Conservation (phyloP, 2,329 filamentous ascomycete species). For the Trichoderma sp. region DNA sequence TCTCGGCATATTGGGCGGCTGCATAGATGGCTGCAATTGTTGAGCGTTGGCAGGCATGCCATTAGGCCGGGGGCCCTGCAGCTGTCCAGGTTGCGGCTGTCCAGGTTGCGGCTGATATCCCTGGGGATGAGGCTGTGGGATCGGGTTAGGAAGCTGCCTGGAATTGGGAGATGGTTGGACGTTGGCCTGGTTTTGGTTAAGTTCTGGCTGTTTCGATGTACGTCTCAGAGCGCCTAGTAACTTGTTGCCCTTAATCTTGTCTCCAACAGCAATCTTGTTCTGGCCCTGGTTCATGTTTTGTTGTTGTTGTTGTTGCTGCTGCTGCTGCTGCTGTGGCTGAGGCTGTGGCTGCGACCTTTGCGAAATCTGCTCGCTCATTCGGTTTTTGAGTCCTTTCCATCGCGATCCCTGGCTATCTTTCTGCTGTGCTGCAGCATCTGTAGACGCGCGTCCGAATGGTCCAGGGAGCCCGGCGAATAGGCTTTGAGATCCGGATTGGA, state of each 20-base stretch:
- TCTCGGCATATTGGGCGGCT: background rate
- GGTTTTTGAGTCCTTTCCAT: conserved; percentile 35
- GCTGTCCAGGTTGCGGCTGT: conserved; percentile 25
- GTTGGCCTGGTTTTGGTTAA: background rate
- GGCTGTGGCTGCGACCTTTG: conserved; percentile 15
- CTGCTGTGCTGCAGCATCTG: conserved; percentile 1
- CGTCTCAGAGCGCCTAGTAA: conserved; percentile 34
- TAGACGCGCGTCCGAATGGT: background rate
- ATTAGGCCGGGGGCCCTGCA: conserved; percentile 1
- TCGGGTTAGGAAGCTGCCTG: background rate
- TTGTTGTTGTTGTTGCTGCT: background rate
- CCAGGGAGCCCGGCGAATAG: background rate
- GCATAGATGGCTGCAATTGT: conserved; percentile 1
- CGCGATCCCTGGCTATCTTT: conserved; percentile 29
- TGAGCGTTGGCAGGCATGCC: background rate
- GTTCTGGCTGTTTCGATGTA: conserved; percentile 26
- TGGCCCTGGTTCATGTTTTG: conserved; percentile 11
- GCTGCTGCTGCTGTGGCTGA: background rate
- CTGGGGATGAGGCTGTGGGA: conserved; percentile 1
- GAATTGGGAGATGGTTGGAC: background rate
- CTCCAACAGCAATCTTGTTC: conserved; percentile 14
- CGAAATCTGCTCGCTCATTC: conserved; percentile 32
- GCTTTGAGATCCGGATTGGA: background rate
- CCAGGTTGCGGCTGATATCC: conserved; percentile 23
- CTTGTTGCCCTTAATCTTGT: conserved; percentile 25